These are phyloP conservation scores for Myrmaecium sp. DNA, from an alignment of 2,329 filamentous ascomycete species.

Conservation along the genomic window DNA sequence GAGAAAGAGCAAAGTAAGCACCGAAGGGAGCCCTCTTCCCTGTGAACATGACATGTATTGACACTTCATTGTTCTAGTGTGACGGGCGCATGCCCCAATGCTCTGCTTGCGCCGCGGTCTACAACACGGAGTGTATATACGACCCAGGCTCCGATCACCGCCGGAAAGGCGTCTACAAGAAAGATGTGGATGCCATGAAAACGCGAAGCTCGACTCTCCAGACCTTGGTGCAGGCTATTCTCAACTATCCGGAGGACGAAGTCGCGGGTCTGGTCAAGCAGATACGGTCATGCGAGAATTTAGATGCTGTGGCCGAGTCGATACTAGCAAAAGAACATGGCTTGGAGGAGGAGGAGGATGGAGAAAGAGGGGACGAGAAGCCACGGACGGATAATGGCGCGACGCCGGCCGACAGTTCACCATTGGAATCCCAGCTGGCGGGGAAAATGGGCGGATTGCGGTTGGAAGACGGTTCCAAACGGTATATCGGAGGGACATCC, in stretches of 20 bases:
- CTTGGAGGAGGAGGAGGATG: conserved; percentile 25
- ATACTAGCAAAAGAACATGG: conserved; percentile 38
- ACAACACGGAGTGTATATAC: conserved; percentile 80
- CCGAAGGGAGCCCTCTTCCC: background rate
- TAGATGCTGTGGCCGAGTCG: conserved; percentile 46
- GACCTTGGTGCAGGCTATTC: conserved; percentile 79
- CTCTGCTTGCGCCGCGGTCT: conserved; percentile 90
- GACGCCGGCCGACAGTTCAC: conserved; percentile 25
- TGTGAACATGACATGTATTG: background rate
- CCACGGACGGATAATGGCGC: conserved; percentile 25
- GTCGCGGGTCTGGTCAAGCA: conserved; percentile 65
- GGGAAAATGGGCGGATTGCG: conserved; percentile 87
- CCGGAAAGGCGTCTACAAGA: conserved; percentile 90
- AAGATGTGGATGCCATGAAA: conserved; percentile 78
- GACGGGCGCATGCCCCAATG: conserved; percentile 84
- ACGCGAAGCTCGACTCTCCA: conserved; percentile 76
- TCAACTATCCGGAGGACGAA: conserved; percentile 80
- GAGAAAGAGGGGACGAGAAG: too few species aligned
- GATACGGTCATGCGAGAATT: conserved; percentile 71
- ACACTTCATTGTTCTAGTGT: conserved; percentile 43
- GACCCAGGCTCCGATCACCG: conserved; percentile 93
- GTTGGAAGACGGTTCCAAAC: conserved; percentile 70
- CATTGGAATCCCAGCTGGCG: conserved; percentile 63
- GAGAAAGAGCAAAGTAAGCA: conserved; percentile 23
- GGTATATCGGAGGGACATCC: conserved; percentile 87